Conservation (phyloP, 441 rosid genomes). For the Eruca vesicaria region DNA sequence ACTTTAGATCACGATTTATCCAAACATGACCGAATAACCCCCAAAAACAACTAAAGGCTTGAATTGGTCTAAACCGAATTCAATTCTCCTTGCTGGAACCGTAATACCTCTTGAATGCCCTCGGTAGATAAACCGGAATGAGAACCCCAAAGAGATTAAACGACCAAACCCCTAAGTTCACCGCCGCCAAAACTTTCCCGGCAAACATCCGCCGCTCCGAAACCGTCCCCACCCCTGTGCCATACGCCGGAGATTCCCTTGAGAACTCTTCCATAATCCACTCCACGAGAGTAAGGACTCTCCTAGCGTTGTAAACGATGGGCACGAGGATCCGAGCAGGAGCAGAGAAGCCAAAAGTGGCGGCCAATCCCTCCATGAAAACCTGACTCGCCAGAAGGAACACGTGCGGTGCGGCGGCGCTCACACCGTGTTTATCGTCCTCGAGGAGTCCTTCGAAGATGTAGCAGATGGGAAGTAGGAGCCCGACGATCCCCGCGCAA, state of each 20-base stretch:
- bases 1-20: conserved; percentile 1
- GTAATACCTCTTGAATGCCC: conserved; percentile 70
- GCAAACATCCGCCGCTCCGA: conserved; percentile 43
- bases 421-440: conserved; percentile 63
- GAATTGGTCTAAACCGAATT: conserved; percentile 1
- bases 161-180: conserved; percentile 77
- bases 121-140: conserved; percentile 81
- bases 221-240: conserved; percentile 25
- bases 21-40: conserved; percentile 5
- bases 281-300: conserved; percentile 57
- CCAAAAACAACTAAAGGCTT: not conserved
- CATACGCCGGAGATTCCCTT: conserved; percentile 21
- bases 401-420: conserved; percentile 78
- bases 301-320: conserved; percentile 67
- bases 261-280: conserved; percentile 62
- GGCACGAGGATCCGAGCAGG: conserved; percentile 75
- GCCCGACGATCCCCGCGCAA: conserved; percentile 57
- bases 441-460: conserved; percentile 64
- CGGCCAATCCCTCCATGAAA: conserved; percentile 82
- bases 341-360: conserved; percentile 50
- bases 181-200: conserved; percentile 69
- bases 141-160: conserved; percentile 81
- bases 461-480: conserved; percentile 60
- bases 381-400: conserved; percentile 69
- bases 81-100: conserved; percentile 39